phyloP scores from a whole-genome alignment of 148 eudicot species.

The Fagopyrum tataricum region DNA sequence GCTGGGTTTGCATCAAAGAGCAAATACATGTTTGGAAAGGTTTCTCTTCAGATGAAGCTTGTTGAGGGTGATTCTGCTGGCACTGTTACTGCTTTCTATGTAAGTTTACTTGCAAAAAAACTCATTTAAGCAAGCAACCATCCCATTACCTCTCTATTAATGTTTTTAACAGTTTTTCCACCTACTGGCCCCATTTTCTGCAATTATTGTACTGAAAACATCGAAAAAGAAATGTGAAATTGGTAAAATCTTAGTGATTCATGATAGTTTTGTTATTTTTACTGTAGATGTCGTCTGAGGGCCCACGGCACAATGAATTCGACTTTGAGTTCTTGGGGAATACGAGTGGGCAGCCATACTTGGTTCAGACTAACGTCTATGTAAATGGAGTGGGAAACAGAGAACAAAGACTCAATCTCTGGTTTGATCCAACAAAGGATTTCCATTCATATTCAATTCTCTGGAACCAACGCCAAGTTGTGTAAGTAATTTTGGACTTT shows the following conservation, averaged over 20 bases:
- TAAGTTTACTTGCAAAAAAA: conserved; percentile 30
- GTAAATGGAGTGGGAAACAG: conserved; percentile 85
- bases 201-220: conserved; percentile 10
- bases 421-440: conserved; percentile 82
- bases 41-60: conserved; percentile 62
- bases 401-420: conserved; percentile 73
- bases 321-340: conserved; percentile 94
- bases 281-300: conserved; percentile 83
- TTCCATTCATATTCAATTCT: conserved; percentile 63
- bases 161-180: neutral
- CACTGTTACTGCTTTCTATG: conserved; percentile 87
- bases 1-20: conserved; percentile 87
- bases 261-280: neutral
- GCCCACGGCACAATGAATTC: conserved; percentile 73
- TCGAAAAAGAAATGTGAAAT: neutral
- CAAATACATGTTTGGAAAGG: conserved; percentile 85
- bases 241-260: conserved; percentile 3
- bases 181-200: conserved; percentile 1
- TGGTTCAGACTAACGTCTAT: conserved; percentile 74
- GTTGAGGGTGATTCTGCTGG: conserved; percentile 93
- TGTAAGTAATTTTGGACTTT: conserved; percentile 37
- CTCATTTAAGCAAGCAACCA: conserved; percentile 2
- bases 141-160: neutral
- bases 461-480: conserved; percentile 75
- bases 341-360: conserved; percentile 75